Evolutionary conservation across 2,329 filamentous ascomycete genomes (phyloP).

Genomic region (Curvularia spicifera): DNA sequence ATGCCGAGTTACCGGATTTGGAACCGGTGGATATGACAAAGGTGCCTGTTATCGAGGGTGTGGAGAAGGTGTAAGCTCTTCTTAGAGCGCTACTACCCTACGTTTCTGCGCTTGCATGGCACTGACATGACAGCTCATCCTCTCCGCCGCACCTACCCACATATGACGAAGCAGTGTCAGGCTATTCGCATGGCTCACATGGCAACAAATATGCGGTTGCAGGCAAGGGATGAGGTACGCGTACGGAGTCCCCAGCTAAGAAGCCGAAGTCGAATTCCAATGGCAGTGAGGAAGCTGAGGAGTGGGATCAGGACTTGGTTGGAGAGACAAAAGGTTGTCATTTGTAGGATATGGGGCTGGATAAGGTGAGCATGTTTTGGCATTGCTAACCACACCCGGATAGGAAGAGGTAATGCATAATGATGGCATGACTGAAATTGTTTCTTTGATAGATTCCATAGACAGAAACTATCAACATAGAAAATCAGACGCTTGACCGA

Average conservation of each 20-base stretch:
- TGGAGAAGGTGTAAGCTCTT: constrained; percentile 36
- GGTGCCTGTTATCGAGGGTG: constrained; percentile 37
- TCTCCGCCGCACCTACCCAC: neutral
- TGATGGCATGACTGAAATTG: neutral
- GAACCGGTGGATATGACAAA: constrained; percentile 14
- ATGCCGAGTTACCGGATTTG: constrained; percentile 16
- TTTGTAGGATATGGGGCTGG: neutral
- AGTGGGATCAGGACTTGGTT: neutral
- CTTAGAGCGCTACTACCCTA: neutral
- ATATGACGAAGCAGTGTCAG: neutral
- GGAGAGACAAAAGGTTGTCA: neutral
- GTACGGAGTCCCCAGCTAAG: constrained; percentile 2
- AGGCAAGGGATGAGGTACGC: neutral
- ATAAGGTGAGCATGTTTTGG: neutral
- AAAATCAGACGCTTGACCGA: neutral
- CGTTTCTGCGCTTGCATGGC: neutral
- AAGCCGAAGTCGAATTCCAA: neutral
- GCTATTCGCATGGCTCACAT: neutral
- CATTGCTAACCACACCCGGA: neutral
- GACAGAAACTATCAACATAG: neutral
- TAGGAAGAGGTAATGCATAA: neutral
- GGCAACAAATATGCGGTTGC: neutral
- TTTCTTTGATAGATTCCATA: neutral
- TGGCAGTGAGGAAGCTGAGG: neutral
- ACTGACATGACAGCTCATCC: neutral